phyloP scores from a whole-genome alignment of 257 asterid genomes.

The Nicotiana noctiflora region DNA sequence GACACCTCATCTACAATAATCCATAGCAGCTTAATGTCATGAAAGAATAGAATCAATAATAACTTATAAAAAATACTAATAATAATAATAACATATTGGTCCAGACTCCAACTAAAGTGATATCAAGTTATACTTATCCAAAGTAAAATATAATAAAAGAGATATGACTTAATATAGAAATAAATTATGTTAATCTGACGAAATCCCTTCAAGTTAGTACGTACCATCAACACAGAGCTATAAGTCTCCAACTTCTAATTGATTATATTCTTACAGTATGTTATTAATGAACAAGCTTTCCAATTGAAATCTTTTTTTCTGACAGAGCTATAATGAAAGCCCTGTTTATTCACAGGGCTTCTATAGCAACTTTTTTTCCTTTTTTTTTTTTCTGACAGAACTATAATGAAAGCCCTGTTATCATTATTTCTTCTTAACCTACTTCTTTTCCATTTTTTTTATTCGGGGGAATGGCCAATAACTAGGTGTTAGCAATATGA shows the following conservation, averaged over 20 bases:
- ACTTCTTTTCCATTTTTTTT: neutral
- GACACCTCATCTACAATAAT: neutral
- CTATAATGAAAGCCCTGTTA: neutral
- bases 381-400: neutral
- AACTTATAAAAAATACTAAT: neutral
- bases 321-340: neutral
- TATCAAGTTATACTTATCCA: neutral
- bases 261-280: neutral
- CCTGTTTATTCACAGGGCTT: neutral
- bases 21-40: neutral
- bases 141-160: neutral
- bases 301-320: neutral
- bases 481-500: neutral
- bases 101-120: neutral
- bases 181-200: neutral
- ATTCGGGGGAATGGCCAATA: neutral
- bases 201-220: neutral
- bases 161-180: neutral
- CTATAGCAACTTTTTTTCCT: neutral
- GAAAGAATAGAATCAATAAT: neutral
- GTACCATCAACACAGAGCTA: neutral
- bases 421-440: neutral
- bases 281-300: neutral
- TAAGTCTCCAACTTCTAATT: neutral
- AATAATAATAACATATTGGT: neutral